Base-by-base conservation (phyloP, 1,284 basidiomycete species). In the Heliocybe sulcata region DNA sequence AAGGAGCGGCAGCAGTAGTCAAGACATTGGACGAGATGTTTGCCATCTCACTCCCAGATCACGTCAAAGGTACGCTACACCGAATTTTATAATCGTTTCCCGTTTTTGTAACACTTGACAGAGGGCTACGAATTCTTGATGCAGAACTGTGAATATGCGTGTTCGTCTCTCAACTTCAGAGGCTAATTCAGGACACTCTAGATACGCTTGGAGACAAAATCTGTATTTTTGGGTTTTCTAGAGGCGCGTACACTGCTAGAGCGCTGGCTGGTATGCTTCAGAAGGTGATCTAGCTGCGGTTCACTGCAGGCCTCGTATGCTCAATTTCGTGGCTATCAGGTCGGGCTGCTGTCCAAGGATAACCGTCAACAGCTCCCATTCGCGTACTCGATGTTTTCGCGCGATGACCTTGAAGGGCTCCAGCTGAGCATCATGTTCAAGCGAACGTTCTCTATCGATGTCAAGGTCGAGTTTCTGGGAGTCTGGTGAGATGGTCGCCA, bases 201-300 rank as follows among this genome's bases (percentile, higher is more conserved):
- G 69, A 80, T 67, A 72, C 59, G 55, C 67, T 69, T 14, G 74
- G 74, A 11, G 80, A 82, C 63, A 75, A 77, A 54, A 80, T 80
- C n/a, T 79, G 77, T 59, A 69, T 82, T 8, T 82, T 82, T 61
- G 80, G 80, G 1, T 87, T 87, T 66, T 84, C 80, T n/a, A 76
- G 84, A 4, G 85, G 85, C 2, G 83, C 83, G 26, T 85, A 85
- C 63, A 84, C 81, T 23, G 67, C 68, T 14, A 63, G 65, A 53
- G 77, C 76, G 23, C 64, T 81, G 2, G 79, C 78, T 1, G 79
- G 80, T 2, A 81, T 81, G 77, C 60, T 80, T 35, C 77, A 80
- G 62, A 80, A 80, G 61, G 67, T 69, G 2, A 22, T n/a, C 50
- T 26, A 22, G 42, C 25, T 48, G 4, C 19, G 22, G 12, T 12